These are phyloP conservation scores for Rhynchospora breviuscula DNA, from an alignment of 176 grass and related monocot species.

Conservation along the genomic window DNA sequence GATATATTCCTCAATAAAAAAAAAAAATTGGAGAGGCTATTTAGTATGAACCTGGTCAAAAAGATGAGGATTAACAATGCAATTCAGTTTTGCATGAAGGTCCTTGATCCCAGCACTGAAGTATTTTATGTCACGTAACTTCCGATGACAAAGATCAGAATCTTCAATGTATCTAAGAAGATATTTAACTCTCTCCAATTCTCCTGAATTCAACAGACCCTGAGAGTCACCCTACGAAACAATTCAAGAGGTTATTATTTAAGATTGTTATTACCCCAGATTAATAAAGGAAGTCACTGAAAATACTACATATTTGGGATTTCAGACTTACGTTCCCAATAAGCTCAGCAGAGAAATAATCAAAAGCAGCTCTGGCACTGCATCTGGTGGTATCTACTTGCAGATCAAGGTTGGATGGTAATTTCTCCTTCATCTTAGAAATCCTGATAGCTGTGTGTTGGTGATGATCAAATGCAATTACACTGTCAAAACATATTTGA, in stretches of 20 bases:
- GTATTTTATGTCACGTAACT: conserved; percentile 45
- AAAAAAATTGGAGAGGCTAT: background rate
- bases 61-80: conserved; percentile 67
- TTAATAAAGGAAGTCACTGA: background rate
- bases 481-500: conserved; percentile 39
- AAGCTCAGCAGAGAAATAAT: conserved; percentile 63
- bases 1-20: background rate
- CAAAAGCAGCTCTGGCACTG: conserved; percentile 54
- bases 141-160: conserved; percentile 54
- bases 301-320: conserved; percentile 20
- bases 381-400: conserved; percentile 48
- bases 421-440: conserved; percentile 31
- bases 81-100: conserved; percentile 67
- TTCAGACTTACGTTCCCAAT: conserved; percentile 28
- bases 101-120: conserved; percentile 67
- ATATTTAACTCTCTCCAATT: conserved; percentile 36
- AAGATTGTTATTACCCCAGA: too few relatives aligned
- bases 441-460: conserved; percentile 46
- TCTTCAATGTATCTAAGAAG: conserved; percentile 74
- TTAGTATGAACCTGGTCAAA: conserved; percentile 59
- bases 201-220: conserved; percentile 45
- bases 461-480: conserved; percentile 80
- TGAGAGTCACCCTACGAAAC: conserved; percentile 24
- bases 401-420: conserved; percentile 60
- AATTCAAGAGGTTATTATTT: conserved; percentile 13